phyloP scores from a whole-genome alignment of 2,329 filamentous ascomycete genomes.

The Pseudogymnoascus destructans region DNA sequence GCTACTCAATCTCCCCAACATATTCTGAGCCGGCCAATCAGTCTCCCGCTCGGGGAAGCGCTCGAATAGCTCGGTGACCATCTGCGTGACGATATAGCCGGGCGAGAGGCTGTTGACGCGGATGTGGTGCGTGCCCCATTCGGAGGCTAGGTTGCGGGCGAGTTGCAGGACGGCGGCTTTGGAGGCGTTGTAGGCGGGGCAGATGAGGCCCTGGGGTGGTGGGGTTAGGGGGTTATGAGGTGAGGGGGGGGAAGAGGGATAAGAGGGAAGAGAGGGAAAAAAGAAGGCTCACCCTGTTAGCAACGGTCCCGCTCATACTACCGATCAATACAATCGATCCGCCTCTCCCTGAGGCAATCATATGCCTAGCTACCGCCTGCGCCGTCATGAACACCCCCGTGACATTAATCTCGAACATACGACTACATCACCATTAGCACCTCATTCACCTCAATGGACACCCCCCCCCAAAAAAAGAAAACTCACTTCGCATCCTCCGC shows the following conservation, averaged over 20 bases:
- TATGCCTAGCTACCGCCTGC: conserved; percentile 51
- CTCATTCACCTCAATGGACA: not conserved
- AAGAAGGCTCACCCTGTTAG: conserved; percentile 33
- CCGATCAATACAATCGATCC: conserved; percentile 39
- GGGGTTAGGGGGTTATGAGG: conserved; percentile 12
- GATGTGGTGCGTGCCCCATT: conserved; percentile 48
- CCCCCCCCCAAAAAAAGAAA: not conserved
- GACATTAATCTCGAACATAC: conserved; percentile 58
- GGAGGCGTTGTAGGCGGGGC: conserved; percentile 47
- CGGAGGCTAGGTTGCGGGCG: conserved; percentile 42
- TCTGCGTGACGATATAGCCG: conserved; percentile 43
- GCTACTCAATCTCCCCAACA: conserved; percentile 39
- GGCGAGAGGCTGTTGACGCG: conserved; percentile 52
- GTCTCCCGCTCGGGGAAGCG: conserved; percentile 18
- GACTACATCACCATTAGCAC: conserved; percentile 27
- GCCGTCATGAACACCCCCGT: conserved; percentile 57
- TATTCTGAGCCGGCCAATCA: conserved; percentile 50
- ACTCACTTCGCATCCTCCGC: conserved; percentile 29
- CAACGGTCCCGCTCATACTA: conserved; percentile 36
- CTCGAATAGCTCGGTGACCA: conserved; percentile 49
- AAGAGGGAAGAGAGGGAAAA: not conserved
- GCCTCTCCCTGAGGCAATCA: conserved; percentile 30
- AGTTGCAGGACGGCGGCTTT: conserved; percentile 49
- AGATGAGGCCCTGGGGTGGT: conserved; percentile 42
- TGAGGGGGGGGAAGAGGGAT: not conserved